Percentiles rank a stretch among this genome's conserved stretches.
phyloP scores from a whole-genome alignment of 2,329 filamentous ascomycete genomes.

The Clonostachys sp. region DNA sequence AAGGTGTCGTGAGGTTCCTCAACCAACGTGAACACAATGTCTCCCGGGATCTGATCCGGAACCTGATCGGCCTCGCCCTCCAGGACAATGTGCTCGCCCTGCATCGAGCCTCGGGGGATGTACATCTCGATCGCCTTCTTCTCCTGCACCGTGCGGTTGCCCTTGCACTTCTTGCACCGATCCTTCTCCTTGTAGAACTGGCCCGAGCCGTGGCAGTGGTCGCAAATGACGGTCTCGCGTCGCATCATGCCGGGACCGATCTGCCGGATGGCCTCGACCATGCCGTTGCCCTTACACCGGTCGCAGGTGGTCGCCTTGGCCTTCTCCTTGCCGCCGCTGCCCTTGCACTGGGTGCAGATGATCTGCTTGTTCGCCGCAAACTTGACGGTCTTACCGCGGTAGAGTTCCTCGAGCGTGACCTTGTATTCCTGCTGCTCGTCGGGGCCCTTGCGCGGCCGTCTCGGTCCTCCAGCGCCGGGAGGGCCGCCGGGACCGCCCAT shows the following conservation, averaged over 20 bases:
- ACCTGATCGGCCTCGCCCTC: constrained; percentile 93
- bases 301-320: constrained; percentile 80
- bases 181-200: constrained; percentile 93
- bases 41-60: constrained; percentile 83
- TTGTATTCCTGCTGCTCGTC: constrained; percentile 90
- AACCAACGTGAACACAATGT: constrained; percentile 84
- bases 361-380: constrained; percentile 95
- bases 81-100: constrained; percentile 85
- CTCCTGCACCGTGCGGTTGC: constrained; percentile 77
- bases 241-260: constrained; percentile 85
- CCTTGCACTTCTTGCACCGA: constrained; percentile 98
- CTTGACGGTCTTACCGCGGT: constrained; percentile 97
- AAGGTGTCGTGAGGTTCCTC: constrained; percentile 82
- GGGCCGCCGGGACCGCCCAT: constrained; percentile 44
- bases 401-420: constrained; percentile 88
- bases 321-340: constrained; percentile 86
- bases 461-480: constrained; percentile 40
- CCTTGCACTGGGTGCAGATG: constrained; percentile 82
- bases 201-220: constrained; percentile 80
- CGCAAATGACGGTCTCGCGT: constrained; percentile 74
- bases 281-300: constrained; percentile 76
- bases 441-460: constrained; percentile 64
- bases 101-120: constrained; percentile 80
- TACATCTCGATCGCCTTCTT: constrained; percentile 96
- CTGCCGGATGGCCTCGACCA: constrained; percentile 72